A percentile compares a stretch with the other conserved stretches of the same genome.
Conservation (phyloP, 768 basidiomycete species). For the Pleurotus platypus region DNA sequence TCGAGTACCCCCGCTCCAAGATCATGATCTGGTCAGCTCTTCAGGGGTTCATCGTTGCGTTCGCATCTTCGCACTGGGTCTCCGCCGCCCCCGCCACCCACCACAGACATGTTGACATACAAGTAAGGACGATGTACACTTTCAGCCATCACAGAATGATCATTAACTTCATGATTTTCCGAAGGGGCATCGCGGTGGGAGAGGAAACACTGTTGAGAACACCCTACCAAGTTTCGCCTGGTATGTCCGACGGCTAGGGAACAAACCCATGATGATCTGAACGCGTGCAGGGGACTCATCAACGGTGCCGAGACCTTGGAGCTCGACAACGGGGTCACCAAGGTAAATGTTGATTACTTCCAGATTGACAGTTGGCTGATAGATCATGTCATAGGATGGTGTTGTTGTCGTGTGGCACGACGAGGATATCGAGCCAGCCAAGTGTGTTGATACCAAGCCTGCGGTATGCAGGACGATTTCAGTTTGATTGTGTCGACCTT, state of each 20-base stretch:
- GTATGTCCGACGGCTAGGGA: conserved; percentile 30
- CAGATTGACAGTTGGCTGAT: not conserved
- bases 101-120: conserved; percentile 1
- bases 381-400: conserved; percentile 51
- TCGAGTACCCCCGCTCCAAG: not conserved
- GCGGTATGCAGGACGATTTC: conserved; percentile 35
- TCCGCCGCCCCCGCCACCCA: not conserved
- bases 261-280: not conserved
- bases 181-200: conserved; percentile 73
- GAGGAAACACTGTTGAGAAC: conserved; percentile 73
- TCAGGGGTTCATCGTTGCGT: not conserved
- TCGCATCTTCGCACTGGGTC: not conserved
- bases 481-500: not conserved
- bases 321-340: conserved; percentile 75
- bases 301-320: conserved; percentile 76
- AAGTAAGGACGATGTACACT: not conserved
- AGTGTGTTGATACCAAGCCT: conserved; percentile 68
- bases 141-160: not conserved
- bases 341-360: conserved; percentile 30
- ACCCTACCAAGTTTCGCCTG: conserved; percentile 75
- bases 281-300: conserved; percentile 56
- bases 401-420: conserved; percentile 82
- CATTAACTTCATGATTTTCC: not conserved
- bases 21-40: not conserved
- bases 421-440: conserved; percentile 54